Evolutionary conservation across 371 early-diverging fungal genomes (phyloP), one percentile per base, ranked within the genome.

Genomic region (Lichtheimia ramosa): DNA sequence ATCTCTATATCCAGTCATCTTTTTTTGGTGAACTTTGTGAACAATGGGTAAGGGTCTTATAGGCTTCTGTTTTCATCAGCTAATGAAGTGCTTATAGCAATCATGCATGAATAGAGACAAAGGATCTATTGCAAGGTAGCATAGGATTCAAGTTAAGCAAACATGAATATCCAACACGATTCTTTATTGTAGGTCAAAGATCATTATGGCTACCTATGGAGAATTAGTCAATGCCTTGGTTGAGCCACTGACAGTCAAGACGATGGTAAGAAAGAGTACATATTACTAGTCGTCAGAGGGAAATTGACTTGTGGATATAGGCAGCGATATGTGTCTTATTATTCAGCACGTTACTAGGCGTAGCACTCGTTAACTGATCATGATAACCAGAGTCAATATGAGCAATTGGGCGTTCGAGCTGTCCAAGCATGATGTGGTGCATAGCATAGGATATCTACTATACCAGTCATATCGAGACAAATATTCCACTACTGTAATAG

Each of bases 161-260:
- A 15, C 51, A 23, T 50, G 18, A 23, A 24, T 15, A 50, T 4
- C 24, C 14, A 24, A 43, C 34, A 10, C 42, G 5, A 18, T n/a
- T 1, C 0, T 46, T 3, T 8, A 7, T 20, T 14, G 2, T 43
- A 55, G 56, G 24, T 18, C 56, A 21, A 62, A 62, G 28, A 40
- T 62, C 6, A 48, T 34, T 10, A 43, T 62, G 43, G 40, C 40
- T 10, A 56, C 46, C 18, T 55, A 55, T 34, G 62, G 62, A n/a
- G 62, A 62, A 27, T 14, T 62, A 18, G 24, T 62, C 43, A 62
- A 62, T n/a, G 62, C 56, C 5, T 49, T 62, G 20, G 43, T 62
- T 16, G 62, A 62, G 25, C 62, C 62, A 15, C 43, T 62, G 23
- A 56, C 62, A 10, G 21, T 50, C 15, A 62, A 62, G 41, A 28